These are phyloP conservation scores for Aureobasidium pullulans DNA, from an alignment of 2,329 filamentous ascomycete genomes.

Conservation along the genomic window DNA sequence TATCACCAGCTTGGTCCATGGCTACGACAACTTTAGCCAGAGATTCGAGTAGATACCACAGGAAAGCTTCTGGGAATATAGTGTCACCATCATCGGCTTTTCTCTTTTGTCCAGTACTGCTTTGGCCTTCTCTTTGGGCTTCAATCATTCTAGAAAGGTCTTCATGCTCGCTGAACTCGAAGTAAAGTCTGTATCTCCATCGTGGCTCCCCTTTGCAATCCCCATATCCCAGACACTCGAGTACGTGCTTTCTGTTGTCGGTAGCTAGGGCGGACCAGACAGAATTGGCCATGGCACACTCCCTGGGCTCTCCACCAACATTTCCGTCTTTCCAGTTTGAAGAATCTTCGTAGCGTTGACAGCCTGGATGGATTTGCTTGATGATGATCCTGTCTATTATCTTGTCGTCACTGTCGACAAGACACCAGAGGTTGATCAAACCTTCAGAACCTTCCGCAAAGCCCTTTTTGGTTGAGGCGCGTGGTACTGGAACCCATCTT, in stretches of 20 bases:
- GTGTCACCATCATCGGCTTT: background rate
- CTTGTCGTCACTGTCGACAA: background rate
- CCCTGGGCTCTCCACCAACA: background rate
- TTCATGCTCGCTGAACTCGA: background rate
- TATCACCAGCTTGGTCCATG: background rate
- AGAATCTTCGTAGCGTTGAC: background rate
- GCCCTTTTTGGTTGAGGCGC: background rate
- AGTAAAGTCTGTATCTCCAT: background rate
- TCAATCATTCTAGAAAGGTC: background rate
- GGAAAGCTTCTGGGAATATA: background rate
- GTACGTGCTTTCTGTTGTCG: background rate
- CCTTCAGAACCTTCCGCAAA: background rate
- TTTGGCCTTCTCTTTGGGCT: background rate
- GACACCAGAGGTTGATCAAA: background rate
- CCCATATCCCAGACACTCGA: background rate
- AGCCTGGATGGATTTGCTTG: background rate
- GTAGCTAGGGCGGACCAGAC: background rate
- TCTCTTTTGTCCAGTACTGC: background rate
- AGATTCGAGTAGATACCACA: background rate
- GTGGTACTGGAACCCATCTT: background rate
- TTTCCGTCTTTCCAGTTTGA: background rate
- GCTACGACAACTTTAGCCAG: background rate
- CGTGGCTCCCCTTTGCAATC: background rate
- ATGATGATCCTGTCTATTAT: background rate
- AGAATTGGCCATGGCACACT: background rate